Evolutionary conservation across 805 yeast species (phyloP).

Genomic region (Teunomyces pallodes): DNA sequence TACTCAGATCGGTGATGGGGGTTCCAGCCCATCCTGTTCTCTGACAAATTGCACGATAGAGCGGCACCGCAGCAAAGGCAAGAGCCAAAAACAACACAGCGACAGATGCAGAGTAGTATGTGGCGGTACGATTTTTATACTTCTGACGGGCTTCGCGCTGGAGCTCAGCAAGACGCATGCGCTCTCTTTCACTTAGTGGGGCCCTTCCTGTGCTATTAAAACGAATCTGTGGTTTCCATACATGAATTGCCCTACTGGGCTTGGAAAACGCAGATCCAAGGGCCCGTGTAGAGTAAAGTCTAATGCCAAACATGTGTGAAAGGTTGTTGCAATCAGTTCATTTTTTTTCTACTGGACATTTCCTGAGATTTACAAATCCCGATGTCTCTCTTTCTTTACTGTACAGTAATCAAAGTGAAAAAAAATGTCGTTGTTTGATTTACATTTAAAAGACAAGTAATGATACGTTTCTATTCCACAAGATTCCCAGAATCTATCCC

Average conservation of each 20-base stretch:
- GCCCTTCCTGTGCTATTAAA: not conserved
- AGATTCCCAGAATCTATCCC: slow-evolving; percentile 3
- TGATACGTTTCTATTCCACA: not conserved
- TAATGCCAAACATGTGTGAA: not conserved
- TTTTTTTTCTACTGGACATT: slow-evolving; percentile 2
- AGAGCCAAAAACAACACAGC: slow-evolving; percentile 70
- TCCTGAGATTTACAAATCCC: not conserved
- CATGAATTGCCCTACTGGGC: not conserved
- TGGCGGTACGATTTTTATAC: slow-evolving; percentile 50
- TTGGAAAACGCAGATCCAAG: not conserved
- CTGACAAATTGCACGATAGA: slow-evolving; percentile 87
- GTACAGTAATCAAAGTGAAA: not conserved
- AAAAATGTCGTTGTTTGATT: not conserved
- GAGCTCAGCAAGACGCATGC: slow-evolving; percentile 14
- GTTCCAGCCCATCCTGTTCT: slow-evolving; percentile 96
- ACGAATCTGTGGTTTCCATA: not conserved
- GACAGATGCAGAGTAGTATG: slow-evolving; percentile 66
- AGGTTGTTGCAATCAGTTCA: slow-evolving; percentile 1
- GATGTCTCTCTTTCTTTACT: not conserved
- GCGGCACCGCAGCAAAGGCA: slow-evolving; percentile 88
- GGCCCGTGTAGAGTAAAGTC: slow-evolving; percentile 1
- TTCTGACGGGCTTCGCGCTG: slow-evolving; percentile 27
- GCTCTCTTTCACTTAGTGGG: slow-evolving; percentile 5
- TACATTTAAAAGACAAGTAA: not conserved
- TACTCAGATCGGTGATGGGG: slow-evolving; percentile 80